Conservation (phyloP, 768 basidiomycete species). For the Pleurotus djamor region DNA sequence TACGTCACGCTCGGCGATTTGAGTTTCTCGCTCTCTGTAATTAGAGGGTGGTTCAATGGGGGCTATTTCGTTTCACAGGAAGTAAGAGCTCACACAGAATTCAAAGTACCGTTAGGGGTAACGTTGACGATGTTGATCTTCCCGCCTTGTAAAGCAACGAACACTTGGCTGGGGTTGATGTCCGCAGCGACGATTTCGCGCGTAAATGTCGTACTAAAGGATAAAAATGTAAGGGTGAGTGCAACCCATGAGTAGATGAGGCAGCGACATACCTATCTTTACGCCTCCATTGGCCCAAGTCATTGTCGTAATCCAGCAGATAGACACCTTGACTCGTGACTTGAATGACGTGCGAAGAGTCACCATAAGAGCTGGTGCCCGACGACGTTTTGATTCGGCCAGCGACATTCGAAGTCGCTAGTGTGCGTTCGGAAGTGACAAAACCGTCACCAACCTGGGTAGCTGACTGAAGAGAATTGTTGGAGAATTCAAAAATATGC, state of each 20-base stretch:
- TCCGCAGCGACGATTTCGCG: slow-evolving; percentile 65
- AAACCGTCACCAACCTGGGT: slow-evolving; percentile 35
- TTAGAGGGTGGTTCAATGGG: background rate
- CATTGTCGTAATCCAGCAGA: slow-evolving; percentile 54
- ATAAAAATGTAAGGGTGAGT: background rate
- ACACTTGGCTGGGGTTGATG: slow-evolving; percentile 66
- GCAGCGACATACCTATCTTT: slow-evolving; percentile 1
- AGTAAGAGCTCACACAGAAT: slow-evolving; percentile 17
- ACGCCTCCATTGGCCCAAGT: slow-evolving; percentile 29
- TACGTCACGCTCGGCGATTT: slow-evolving; percentile 41
- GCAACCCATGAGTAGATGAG: background rate
- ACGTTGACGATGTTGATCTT: slow-evolving; percentile 50
- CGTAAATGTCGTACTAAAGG: background rate
- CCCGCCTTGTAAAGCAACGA: slow-evolving; percentile 57
- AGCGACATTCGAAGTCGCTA: slow-evolving; percentile 61
- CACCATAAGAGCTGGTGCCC: slow-evolving; percentile 26
- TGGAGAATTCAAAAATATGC: slow-evolving; percentile 50
- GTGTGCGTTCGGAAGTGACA: slow-evolving; percentile 46
- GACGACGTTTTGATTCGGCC: slow-evolving; percentile 25
- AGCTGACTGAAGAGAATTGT: slow-evolving; percentile 40
- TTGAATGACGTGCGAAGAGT: slow-evolving; percentile 66
- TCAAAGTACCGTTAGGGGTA: slow-evolving; percentile 27
- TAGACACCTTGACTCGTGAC: slow-evolving; percentile 59
- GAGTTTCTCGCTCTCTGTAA: slow-evolving; percentile 10
- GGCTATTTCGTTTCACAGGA: background rate